Conservation (phyloP, 352 stramenopile genomes). For the Phytophthora ramorum region DNA sequence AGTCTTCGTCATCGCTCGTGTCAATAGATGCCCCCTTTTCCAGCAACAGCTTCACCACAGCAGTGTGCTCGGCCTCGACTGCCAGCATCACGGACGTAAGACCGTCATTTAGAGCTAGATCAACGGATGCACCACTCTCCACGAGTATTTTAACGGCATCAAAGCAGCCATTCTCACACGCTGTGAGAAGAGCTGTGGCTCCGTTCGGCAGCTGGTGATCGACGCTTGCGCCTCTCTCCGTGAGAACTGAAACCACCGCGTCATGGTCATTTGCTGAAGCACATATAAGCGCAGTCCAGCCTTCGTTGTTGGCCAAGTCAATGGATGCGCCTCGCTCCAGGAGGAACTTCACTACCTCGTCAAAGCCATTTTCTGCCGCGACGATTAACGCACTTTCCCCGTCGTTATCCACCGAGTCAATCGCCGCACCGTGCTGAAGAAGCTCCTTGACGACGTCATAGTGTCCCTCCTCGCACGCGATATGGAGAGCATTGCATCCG, state of each 20-base stretch:
- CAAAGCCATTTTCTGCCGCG: not conserved
- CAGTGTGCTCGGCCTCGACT: not conserved
- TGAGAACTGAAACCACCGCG: not conserved
- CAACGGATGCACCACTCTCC: slow-evolving; percentile 1
- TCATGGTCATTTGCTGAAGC: not conserved
- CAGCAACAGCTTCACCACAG: not conserved
- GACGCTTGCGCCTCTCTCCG: not conserved
- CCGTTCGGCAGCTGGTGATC: slow-evolving; percentile 9
- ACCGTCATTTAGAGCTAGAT: not conserved
- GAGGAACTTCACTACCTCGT: not conserved
- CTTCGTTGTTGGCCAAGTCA: not conserved
- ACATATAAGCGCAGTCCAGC: not conserved
- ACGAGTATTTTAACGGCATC: slow-evolving; percentile 2
- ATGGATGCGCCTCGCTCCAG: not conserved
- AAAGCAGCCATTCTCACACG: slow-evolving; percentile 5
- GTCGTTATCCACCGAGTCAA: slow-evolving; percentile 9
- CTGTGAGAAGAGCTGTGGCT: slow-evolving; percentile 9
- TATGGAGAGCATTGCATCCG: not conserved
- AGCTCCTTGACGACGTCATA: slow-evolving; percentile 3
- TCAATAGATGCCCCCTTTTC: not conserved
- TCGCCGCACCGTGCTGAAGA: slow-evolving; percentile 7
- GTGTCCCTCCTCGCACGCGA: not conserved
- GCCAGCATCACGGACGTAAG: not conserved
- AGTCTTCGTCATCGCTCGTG: not conserved
- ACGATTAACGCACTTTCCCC: slow-evolving; percentile 11